Conservation (phyloP, 192 early-diverging fungal genomes). For the Linnemannia hyalina region DNA sequence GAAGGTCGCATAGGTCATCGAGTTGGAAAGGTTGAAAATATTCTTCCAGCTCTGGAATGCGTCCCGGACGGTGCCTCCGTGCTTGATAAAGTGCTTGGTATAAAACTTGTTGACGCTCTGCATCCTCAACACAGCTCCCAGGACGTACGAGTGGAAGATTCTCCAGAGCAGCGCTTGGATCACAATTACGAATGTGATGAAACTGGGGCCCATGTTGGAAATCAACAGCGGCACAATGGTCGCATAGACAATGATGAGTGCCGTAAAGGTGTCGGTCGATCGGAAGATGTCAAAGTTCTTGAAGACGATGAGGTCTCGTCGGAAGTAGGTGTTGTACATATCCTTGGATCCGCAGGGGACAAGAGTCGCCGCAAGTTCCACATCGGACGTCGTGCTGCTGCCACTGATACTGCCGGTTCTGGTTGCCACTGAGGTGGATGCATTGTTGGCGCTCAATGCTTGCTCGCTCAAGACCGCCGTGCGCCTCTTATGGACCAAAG, state of each 20-base stretch:
- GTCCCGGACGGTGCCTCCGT: conserved; percentile 86
- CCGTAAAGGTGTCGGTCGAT: conserved; percentile 83
- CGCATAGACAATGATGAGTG: conserved; percentile 82
- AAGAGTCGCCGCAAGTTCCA: conserved; percentile 13
- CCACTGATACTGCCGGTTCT: background rate
- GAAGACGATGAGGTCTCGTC: conserved; percentile 88
- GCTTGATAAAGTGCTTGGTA: conserved; percentile 93
- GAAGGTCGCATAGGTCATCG: conserved; percentile 94
- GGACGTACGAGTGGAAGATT: conserved; percentile 84
- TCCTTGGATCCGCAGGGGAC: conserved; percentile 50
- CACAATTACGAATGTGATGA: conserved; percentile 60
- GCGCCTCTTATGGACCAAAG: conserved; percentile 46
- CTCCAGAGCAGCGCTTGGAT: conserved; percentile 90
- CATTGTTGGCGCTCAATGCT: conserved; percentile 5
- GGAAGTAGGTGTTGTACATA: conserved; percentile 72
- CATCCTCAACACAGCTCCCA: conserved; percentile 80
- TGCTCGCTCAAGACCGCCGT: conserved; percentile 26
- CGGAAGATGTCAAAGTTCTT: conserved; percentile 93
- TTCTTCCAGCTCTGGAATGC: conserved; percentile 97
- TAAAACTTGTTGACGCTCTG: conserved; percentile 88
- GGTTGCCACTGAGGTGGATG: background rate
- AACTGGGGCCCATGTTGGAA: conserved; percentile 49
- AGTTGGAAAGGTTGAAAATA: conserved; percentile 91
- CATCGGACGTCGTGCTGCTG: background rate
- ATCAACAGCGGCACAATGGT: conserved; percentile 73